phyloP scores from a whole-genome alignment of 2,329 filamentous ascomycete species.

The Byssothecium circinans region DNA sequence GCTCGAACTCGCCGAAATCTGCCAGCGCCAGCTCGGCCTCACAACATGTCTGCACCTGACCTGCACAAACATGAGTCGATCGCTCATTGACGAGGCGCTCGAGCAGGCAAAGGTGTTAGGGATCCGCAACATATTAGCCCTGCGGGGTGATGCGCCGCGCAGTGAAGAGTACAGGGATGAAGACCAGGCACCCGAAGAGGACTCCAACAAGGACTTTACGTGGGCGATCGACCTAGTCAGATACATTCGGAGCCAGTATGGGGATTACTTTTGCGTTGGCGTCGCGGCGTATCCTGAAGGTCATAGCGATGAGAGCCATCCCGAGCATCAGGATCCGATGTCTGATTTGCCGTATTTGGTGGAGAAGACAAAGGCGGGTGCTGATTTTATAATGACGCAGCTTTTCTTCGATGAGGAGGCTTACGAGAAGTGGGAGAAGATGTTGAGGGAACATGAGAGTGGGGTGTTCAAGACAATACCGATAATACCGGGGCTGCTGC shows the following conservation, averaged over 20 bases:
- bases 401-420: conserved; percentile 89
- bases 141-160: conserved; percentile 87
- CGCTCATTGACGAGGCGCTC: conserved; percentile 82
- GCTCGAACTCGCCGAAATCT: conserved; percentile 91
- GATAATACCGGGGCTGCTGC: conserved; percentile 95
- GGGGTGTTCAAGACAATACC: conserved; percentile 83
- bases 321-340: conserved; percentile 68
- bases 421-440: conserved; percentile 77
- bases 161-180: conserved; percentile 82
- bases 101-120: conserved; percentile 89
- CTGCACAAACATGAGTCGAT: conserved; percentile 94
- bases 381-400: conserved; percentile 98
- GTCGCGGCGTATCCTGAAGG: conserved; percentile 95
- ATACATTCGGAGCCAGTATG: conserved; percentile 83
- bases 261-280: conserved; percentile 94
- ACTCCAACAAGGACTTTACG: conserved; percentile 74
- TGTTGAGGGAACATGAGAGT: conserved; percentile 76
- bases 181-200: conserved; percentile 61
- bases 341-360: conserved; percentile 82
- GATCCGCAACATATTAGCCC: conserved; percentile 88
- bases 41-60: conserved; percentile 96
- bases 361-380: conserved; percentile 87
- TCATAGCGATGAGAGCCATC: conserved; percentile 87
- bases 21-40: conserved; percentile 85
- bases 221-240: conserved; percentile 87